Base-by-base conservation (phyloP, 306 rosid species). In the Trichosanthes truncata region DNA sequence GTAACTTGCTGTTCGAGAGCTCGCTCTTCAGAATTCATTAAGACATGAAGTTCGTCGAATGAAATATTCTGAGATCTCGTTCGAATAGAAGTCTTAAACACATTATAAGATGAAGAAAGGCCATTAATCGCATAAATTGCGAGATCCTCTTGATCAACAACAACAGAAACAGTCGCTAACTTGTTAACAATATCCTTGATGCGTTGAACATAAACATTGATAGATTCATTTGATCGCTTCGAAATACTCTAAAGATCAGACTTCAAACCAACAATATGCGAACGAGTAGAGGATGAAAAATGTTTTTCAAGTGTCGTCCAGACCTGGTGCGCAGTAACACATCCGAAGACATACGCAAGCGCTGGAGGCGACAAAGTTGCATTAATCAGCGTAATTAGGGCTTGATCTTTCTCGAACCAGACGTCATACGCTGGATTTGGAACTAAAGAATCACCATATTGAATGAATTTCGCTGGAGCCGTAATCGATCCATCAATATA, bases 401-500 rank as follows among this genome's bases (percentile, higher is more conserved):
- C 14, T 6, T 21, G 66, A 18, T 59, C 66, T 7, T 59, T n/a
- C 12, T 14, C 33, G 7, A 20, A n/a, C 33, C 66, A 59, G 4
- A 3, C 10, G 1, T n/a, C 14, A 59, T 59, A 59, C 0, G 55
- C 55, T 0, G 20, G 55, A 49, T 49, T 49, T 14, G 7, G 6
- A 3, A 20, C 0, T 14, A 3, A 1, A 14, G 3, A n/a, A 13
- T 49, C 14, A 10, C 2, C 0, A 2, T 0, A 4, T n/a, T n/a
- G n/a, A 2, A 45, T 1, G 0, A 11, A 1, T 1, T 9, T 2
- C 6, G 51, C 15, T 3, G 13, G 51, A 45, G 15, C 15, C 0
- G 14, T 0, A 11, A 45, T 11, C 15, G 1, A 10, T 0, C 51
- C 51, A 45, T 45, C 15, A 4, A 45, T 2, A 45, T 0, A 45